Percentiles rank a stretch among this genome's conserved stretches.
Evolutionary conservation across 2,329 filamentous ascomycete genomes (phyloP).

Genomic region (Neonectria coccinea): DNA sequence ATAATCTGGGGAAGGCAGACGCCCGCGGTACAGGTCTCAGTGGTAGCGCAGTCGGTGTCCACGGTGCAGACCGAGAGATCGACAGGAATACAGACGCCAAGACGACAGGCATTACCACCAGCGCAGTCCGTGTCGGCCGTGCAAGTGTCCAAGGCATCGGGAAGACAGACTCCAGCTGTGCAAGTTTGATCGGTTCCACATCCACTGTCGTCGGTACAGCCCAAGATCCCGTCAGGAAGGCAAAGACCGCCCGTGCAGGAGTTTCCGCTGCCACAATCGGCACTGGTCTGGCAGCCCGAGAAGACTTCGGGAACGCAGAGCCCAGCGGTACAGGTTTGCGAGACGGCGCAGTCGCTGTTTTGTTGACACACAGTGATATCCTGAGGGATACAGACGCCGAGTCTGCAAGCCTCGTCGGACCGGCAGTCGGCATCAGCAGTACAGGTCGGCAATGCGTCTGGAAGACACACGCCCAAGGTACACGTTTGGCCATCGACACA

Average conservation of each 20-base stretch:
- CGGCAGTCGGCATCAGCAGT: conserved; percentile 5
- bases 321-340: conserved; percentile 15
- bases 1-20: conserved; percentile 13
- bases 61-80: conserved; percentile 1
- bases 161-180: conserved; percentile 14
- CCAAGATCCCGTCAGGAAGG: conserved; percentile 8
- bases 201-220: conserved; percentile 4
- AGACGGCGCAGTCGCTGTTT: conserved; percentile 4
- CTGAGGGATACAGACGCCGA: conserved; percentile 17
- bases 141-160: conserved; percentile 7
- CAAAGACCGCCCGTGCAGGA: conserved; percentile 14
- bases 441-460: conserved; percentile 5
- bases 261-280: conserved; percentile 10
- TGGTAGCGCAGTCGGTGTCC: conserved; percentile 14
- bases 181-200: conserved; percentile 14
- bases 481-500: conserved; percentile 11
- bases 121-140: conserved; percentile 4
- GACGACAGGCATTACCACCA: conserved; percentile 7
- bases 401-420: conserved; percentile 17
- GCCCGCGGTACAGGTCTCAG: conserved; percentile 8
- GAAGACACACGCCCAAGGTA: conserved; percentile 15
- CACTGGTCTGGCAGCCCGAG: conserved; percentile 3
- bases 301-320: conserved; percentile 14
- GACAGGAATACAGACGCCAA: conserved; percentile 17
- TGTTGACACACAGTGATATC: neutral